A percentile compares a stretch with the other conserved stretches of the same genome.
These are phyloP conservation scores for Calonectria ilicicola DNA, from an alignment of 2,329 filamentous ascomycete genomes.

Conservation along the genomic window DNA sequence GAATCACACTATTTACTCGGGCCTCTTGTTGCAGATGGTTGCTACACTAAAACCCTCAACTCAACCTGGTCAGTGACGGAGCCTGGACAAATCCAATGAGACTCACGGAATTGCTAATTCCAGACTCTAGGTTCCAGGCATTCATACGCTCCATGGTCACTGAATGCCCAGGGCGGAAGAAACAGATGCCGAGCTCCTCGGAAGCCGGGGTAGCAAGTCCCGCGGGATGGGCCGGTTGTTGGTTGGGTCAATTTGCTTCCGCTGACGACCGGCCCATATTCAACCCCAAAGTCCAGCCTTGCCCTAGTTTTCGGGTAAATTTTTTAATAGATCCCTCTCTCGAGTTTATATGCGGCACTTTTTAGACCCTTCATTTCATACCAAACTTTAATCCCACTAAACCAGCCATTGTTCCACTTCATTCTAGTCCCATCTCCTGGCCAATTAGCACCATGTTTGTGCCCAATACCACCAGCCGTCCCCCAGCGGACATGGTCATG, in stretches of 20 bases:
- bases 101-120: background rate
- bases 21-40: background rate
- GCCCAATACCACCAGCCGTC: conserved; percentile 4
- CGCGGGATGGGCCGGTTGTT: background rate
- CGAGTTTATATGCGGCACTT: too few relatives aligned
- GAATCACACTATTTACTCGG: background rate
- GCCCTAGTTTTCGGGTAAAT: too few relatives aligned
- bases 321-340: too few relatives aligned
- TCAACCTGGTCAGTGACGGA: background rate
- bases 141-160: background rate
- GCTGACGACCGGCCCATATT: too few relatives aligned
- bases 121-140: background rate
- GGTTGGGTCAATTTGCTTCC: background rate
- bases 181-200: background rate
- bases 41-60: background rate
- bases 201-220: background rate
- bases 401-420: background rate
- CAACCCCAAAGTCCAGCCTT: too few relatives aligned
- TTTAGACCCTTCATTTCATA: background rate
- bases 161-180: background rate
- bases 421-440: too few relatives aligned
- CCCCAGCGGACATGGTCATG: conserved; percentile 7
- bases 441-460: conserved; percentile 2
- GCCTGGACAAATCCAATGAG: too few relatives aligned
- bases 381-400: too few relatives aligned